Evolutionary conservation across 2,329 filamentous ascomycete species (phyloP), one percentile per base, ranked within the genome.

Genomic region (Fusarium palustre): DNA sequence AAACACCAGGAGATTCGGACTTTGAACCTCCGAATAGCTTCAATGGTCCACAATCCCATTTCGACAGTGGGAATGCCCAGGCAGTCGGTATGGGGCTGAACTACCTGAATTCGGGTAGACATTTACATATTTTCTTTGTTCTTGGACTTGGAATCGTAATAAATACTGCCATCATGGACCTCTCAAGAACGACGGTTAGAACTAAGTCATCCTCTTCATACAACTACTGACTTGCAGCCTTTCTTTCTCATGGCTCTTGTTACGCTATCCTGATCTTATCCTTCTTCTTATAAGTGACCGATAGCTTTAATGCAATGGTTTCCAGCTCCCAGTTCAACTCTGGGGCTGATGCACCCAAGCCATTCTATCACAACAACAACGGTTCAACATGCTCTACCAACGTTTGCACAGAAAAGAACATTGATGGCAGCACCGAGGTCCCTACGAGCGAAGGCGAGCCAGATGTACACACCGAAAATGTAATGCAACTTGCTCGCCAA

Each of bases 401-500:
- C 11, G 48, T 57, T 4, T 69, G 41, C 38, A 64, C 68, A 0
- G 71, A 73, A 31, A 74, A 74, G 47, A 58, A 53, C 24, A 36
- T 46, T 16, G 52, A 47, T 20, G 28, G 71, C 48, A 58, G 53
- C n/a, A 36, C 47, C 8, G 49, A 49, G 20, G 20, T 42, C n/a
- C 33, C 42, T 1, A 58, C 49, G 10, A 36, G 39, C 3, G 56
- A 66, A 3, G 52, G 61, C 1, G 31, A 54, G 3, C 64, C 70
- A 1, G 61, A 64, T 3, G n/a, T 15, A 2, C 38, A 48, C 3
- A 46, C 68, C 8, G 66, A 75, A 4, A 68, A 76, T 18, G 66
- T 78, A 6, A 58, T 70, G 7, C 69, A 78, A 20, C 68, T 78
- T 9, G 76, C 76, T n/a, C 75, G 75, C 9, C 65, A 68, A 28